Evolutionary conservation across 352 stramenopile species (phyloP), one percentile per base, ranked within the genome.

Genomic region (Peronospora destructor): DNA sequence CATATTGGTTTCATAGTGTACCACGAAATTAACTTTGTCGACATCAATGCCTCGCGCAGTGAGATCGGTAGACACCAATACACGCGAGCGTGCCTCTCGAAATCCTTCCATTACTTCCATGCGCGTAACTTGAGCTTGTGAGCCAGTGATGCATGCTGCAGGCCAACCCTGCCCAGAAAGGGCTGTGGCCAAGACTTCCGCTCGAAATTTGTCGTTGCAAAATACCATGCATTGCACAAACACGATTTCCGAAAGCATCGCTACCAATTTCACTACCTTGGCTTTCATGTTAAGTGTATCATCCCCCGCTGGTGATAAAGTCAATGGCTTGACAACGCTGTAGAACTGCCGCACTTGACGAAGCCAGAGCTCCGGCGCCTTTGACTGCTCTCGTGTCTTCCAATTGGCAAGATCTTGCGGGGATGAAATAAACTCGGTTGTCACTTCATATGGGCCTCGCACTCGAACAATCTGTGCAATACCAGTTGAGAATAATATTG

Each of bases 151-250:
- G 13, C 75, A 78, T 17, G 62, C 67, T 6, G 76, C 67, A 4
- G 77, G 75, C 73, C 73, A 91, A 17, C 66, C 67, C 19, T 85
- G 66, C 6, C 49, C 56, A 12, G 46, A 49, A 17, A 91, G 63
- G 11, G 75, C 77, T 0, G 58, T 67, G 3, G 77, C 73, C 11
- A 89, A 37, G 8, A 75, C 77, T 53, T 89, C 77, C 0, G 80
- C 75, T 6, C 76, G 68, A 45, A 85, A 76, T 61, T 88, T 91
- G 62, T 88, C 80, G 61, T 91, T 91, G 62, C 75, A 89, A 48
- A 91, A 91, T 28, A 88, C 77, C 46, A 91, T 88, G 51, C 80
- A 88, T 53, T 91, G 76, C 30, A 73, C 68, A 50, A 91, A 91
- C 30, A 70, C 52, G 35, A 89, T 66, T 44, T 85, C 71, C 3